Percentiles rank a stretch among this genome's conserved stretches.
Conservation (phyloP, 331 rosid species). For the Acacia pycnantha region DNA sequence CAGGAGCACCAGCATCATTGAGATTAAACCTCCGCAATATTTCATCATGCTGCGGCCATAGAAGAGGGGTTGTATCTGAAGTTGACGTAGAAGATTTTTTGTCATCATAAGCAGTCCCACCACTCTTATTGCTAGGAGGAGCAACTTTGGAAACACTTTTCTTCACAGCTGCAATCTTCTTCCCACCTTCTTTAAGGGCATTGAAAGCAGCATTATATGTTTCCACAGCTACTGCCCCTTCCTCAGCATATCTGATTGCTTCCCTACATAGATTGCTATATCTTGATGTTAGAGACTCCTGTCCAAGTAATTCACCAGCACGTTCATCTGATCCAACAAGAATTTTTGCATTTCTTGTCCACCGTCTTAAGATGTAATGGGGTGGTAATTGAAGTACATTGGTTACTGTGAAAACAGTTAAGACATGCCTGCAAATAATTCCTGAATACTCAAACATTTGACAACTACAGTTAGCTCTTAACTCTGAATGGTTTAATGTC, state of each 20-base stretch:
- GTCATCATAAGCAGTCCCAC: slow-evolving; percentile 60
- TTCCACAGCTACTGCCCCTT: slow-evolving; percentile 75
- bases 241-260: slow-evolving; percentile 87
- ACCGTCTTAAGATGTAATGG: slow-evolving; percentile 86
- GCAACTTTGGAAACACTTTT: slow-evolving; percentile 69
- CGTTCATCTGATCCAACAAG: slow-evolving; percentile 59
- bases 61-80: slow-evolving; percentile 67
- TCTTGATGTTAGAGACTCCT: slow-evolving; percentile 65
- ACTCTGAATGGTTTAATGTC: slow-evolving; percentile 62
- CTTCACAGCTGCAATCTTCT: slow-evolving; percentile 64
- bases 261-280: slow-evolving; percentile 77
- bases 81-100: slow-evolving; percentile 52
- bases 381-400: slow-evolving; percentile 84
- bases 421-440: slow-evolving; percentile 86
- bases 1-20: slow-evolving; percentile 66
- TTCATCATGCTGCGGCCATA: slow-evolving; percentile 93
- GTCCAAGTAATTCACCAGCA: slow-evolving; percentile 55
- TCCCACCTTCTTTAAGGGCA: slow-evolving; percentile 77
- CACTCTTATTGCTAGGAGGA: slow-evolving; percentile 57
- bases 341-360: slow-evolving; percentile 88
- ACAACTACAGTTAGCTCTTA: slow-evolving; percentile 91
- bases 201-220: slow-evolving; percentile 69
- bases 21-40: slow-evolving; percentile 70
- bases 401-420: slow-evolving; percentile 87
- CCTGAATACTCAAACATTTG: slow-evolving; percentile 96